These are phyloP conservation scores for Claviceps sorghi DNA, from an alignment of 2,329 filamentous ascomycete species.

Conservation along the genomic window DNA sequence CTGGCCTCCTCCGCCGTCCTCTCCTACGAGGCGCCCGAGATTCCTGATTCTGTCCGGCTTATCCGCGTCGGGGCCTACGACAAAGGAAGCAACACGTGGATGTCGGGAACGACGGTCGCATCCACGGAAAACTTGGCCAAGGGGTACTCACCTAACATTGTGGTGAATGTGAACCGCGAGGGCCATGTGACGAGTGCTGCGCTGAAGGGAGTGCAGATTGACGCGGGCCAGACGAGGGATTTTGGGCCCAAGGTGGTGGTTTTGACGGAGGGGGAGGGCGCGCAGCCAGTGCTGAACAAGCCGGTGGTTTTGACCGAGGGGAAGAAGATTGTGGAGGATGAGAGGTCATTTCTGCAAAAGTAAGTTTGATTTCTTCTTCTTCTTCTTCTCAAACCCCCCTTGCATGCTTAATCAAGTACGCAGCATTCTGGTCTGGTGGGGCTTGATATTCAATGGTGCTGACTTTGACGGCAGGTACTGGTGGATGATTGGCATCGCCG, in stretches of 20 bases:
- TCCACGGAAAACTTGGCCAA: slow-evolving; percentile 44
- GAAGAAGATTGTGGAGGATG: slow-evolving; percentile 37
- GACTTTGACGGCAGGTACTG: slow-evolving; percentile 39
- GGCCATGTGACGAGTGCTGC: slow-evolving; percentile 35
- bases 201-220: slow-evolving; percentile 41
- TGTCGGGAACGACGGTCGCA: slow-evolving; percentile 39
- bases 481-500: slow-evolving; percentile 45
- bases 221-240: slow-evolving; percentile 49
- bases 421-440: no score
- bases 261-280: slow-evolving; percentile 31
- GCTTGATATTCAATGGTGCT: slow-evolving; percentile 8
- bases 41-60: slow-evolving; percentile 29
- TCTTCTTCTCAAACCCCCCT: not conserved
- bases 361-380: slow-evolving; percentile 24
- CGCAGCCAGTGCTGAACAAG: slow-evolving; percentile 46
- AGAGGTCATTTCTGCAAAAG: slow-evolving; percentile 56
- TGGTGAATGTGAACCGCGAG: slow-evolving; percentile 33
- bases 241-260: slow-evolving; percentile 47
- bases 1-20: slow-evolving; percentile 30
- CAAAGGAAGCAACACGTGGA: slow-evolving; percentile 30
- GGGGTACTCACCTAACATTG: slow-evolving; percentile 43
- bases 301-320: slow-evolving; percentile 49
- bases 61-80: slow-evolving; percentile 47
- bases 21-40: slow-evolving; percentile 42
- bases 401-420: not conserved